Evolutionary conservation across 2,329 filamentous ascomycete genomes (phyloP).

Genomic region (Colletotrichum orbiculare): DNA sequence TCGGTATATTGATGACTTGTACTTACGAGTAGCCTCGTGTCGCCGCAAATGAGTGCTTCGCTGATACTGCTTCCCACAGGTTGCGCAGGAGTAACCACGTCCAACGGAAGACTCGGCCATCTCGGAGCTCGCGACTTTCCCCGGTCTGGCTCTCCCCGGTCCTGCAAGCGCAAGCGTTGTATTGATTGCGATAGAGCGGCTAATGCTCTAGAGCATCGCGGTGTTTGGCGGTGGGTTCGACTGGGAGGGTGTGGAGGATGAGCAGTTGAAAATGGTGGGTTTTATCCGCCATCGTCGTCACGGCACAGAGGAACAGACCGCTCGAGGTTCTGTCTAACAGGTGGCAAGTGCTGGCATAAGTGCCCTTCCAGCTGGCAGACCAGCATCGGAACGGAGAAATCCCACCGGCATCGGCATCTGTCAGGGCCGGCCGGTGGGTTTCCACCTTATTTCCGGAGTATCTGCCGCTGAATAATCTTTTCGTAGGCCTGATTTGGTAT

Average conservation of each 20-base stretch:
- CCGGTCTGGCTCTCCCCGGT: no score
- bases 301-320: not conserved
- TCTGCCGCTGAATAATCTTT: no score
- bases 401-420: conserved; percentile 8
- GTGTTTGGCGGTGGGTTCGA: conserved; percentile 14
- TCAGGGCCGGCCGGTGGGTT: conserved; percentile 18
- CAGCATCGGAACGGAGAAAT: conserved; percentile 20
- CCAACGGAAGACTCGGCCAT: conserved; percentile 19
- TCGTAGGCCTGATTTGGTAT: not conserved
- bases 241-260: not conserved
- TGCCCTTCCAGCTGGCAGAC: no score
- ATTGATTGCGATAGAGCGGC: no score
- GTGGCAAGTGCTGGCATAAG: no score
- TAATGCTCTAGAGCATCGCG: not conserved
- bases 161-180: no score
- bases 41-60: conserved; percentile 42
- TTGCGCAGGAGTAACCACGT: conserved; percentile 34
- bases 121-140: not conserved
- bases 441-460: conserved; percentile 3
- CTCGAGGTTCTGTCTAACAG: no score
- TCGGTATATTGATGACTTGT: not conserved
- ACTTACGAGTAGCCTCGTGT: conserved; percentile 43
- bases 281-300: conserved; percentile 28
- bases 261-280: conserved; percentile 30
- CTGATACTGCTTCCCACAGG: conserved; percentile 42